Evolutionary conservation across 352 stramenopile genomes (phyloP).

Genomic region (Phytophthora citrophthora): DNA sequence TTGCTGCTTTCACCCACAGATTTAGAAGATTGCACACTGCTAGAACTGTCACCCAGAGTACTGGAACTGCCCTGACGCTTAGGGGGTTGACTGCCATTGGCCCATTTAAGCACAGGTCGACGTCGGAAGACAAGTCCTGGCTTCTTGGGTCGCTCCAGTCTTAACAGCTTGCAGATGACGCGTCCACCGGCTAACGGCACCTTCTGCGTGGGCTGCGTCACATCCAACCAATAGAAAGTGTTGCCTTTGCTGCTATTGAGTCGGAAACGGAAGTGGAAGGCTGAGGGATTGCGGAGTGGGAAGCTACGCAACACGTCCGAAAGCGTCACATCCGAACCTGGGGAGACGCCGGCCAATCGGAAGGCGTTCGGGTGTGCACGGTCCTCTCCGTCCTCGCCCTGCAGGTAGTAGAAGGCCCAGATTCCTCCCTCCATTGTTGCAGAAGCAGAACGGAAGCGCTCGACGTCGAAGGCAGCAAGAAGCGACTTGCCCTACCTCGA

Average conservation of each 20-base stretch:
- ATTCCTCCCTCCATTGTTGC: conserved; percentile 39
- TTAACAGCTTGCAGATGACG: conserved; percentile 86
- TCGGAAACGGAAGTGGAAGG: conserved; percentile 90
- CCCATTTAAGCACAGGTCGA: conserved; percentile 77
- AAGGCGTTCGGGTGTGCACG: conserved; percentile 86
- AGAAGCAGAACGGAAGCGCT: conserved; percentile 1
- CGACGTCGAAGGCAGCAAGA: conserved; percentile 6
- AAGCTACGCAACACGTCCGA: conserved; percentile 73
- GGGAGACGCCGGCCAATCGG: conserved; percentile 31
- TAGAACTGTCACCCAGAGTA: conserved; percentile 26
- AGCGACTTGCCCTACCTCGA: conserved; percentile 10
- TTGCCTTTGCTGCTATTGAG: conserved; percentile 61
- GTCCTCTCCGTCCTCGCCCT: conserved; percentile 87
- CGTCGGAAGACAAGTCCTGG: conserved; percentile 73
- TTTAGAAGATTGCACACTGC: conserved; percentile 22
- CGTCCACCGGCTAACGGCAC: conserved; percentile 78
- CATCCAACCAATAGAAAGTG: conserved; percentile 86
- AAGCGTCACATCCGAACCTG: conserved; percentile 65
- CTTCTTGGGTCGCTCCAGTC: conserved; percentile 63
- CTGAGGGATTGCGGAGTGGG: conserved; percentile 48
- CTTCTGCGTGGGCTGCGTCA: conserved; percentile 58
- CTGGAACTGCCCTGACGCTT: conserved; percentile 29
- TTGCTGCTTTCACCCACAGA: conserved; percentile 15
- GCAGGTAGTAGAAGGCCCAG: conserved; percentile 90
- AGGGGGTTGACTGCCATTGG: conserved; percentile 29